Percentiles rank a stretch among this genome's conserved stretches.
Evolutionary conservation across 192 early-diverging fungal species (phyloP).

Genomic region (Coemansia sp.): DNA sequence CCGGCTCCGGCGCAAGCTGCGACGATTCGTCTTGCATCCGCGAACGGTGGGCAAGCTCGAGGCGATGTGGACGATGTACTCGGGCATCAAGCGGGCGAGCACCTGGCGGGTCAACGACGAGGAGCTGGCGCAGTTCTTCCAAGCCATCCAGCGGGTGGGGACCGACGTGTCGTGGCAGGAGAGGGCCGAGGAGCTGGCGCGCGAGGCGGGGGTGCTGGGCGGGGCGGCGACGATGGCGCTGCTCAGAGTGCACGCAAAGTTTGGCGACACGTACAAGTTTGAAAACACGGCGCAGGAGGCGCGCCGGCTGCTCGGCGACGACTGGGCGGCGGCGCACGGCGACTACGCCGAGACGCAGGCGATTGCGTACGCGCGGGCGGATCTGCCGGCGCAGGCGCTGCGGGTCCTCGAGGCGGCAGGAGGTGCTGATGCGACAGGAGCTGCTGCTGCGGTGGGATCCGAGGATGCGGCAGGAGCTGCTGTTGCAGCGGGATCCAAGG

Average conservation of each 20-base stretch:
- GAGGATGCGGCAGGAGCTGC: too few species aligned
- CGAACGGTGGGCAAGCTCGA: constrained; percentile 31
- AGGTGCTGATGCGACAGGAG: too few species aligned
- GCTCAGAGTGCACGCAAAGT: constrained; percentile 30
- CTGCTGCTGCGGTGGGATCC: too few species aligned
- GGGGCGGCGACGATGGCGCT: constrained; percentile 12
- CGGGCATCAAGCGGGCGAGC: constrained; percentile 8
- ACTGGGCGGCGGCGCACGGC: not conserved
- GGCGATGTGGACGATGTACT: constrained; percentile 32
- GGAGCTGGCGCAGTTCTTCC: constrained; percentile 29
- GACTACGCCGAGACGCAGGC: constrained; percentile 21
- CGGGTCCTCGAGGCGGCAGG: not conserved
- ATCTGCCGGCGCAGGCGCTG: constrained; percentile 23
- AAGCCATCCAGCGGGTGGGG: constrained; percentile 24
- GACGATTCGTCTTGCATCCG: constrained; percentile 15
- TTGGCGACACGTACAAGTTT: constrained; percentile 23
- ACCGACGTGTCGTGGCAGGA: constrained; percentile 17
- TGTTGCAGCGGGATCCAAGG: too few species aligned
- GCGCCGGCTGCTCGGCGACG: not conserved
- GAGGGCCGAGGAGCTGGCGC: constrained; percentile 20
- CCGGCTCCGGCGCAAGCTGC: constrained; percentile 30
- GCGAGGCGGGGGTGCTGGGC: not conserved
- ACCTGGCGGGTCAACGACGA: constrained; percentile 13
- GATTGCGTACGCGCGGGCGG: constrained; percentile 25
- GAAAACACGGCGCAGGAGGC: not conserved